Conservation (phyloP, 1,139 yeast species). For the Wickerhamiella infanticola region DNA sequence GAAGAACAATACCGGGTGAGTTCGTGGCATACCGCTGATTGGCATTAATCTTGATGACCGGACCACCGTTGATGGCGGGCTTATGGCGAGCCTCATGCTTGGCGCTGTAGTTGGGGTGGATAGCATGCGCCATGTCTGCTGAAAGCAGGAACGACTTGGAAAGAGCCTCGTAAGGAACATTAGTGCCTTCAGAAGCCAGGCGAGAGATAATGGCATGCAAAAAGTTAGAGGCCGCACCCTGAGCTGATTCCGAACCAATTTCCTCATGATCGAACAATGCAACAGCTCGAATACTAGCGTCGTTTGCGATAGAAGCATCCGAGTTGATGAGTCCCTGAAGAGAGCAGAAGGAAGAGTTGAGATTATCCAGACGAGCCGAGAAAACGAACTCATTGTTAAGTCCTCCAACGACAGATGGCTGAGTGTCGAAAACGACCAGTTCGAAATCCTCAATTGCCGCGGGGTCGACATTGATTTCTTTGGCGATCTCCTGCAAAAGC, state of each 20-base stretch:
- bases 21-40: slow-evolving; percentile 92
- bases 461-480: slow-evolving; percentile 37
- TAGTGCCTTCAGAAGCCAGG: slow-evolving; percentile 30
- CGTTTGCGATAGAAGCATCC: slow-evolving; percentile 27
- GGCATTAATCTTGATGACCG: slow-evolving; percentile 86
- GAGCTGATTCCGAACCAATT: slow-evolving; percentile 84
- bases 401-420: slow-evolving; percentile 73
- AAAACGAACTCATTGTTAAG: slow-evolving; percentile 79
- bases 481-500: slow-evolving; percentile 51
- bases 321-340: slow-evolving; percentile 54
- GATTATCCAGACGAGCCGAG: slow-evolving; percentile 86
- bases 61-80: slow-evolving; percentile 76
- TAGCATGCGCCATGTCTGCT: slow-evolving; percentile 94
- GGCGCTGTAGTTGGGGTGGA: slow-evolving; percentile 76
- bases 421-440: slow-evolving; percentile 73
- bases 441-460: slow-evolving; percentile 76
- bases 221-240: slow-evolving; percentile 91
- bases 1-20: slow-evolving; percentile 69
- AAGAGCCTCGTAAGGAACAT: slow-evolving; percentile 37
- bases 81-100: slow-evolving; percentile 65
- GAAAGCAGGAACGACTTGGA: slow-evolving; percentile 80
- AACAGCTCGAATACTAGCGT: slow-evolving; percentile 48
- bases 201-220: slow-evolving; percentile 64
- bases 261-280: slow-evolving; percentile 92
- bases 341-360: slow-evolving; percentile 74